Evolutionary conservation across 2,329 filamentous ascomycete species (phyloP), one percentile per base, ranked within the genome.

Genomic region (Aureobasidium sp.): DNA sequence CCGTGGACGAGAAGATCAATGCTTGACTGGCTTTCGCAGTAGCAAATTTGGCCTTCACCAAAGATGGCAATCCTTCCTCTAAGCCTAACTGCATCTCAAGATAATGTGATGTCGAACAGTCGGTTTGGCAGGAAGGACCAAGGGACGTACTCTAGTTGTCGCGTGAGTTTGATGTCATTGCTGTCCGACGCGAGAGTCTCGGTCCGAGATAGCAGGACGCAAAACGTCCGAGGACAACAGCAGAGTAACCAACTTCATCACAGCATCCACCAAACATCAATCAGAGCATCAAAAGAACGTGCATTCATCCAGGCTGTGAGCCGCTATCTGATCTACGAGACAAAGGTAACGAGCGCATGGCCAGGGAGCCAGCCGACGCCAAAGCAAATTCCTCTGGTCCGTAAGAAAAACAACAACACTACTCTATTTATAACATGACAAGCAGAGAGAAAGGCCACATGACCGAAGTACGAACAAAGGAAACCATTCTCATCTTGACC

Each of bases 1-100:
- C 71, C 24, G 74, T 76, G 9, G 70, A 67, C 11, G 76, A 76
- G 65, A 77, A 78, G 9, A 73, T 64, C 27, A 77, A 64, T 56
- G 69, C 69, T 42, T 69, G 65, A 2, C 68, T 67, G 11, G 70
- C 68, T 62, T 72, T 74, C 29, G 75, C 75, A 6, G 70, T 57
- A 8, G 64, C 63, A 60, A 73, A 77, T 62, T 73, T 75, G 48
- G 71, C 67, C 44, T 72, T 70, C 6, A 77, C 74, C 27, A 77
- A 67, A 44, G 48, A 31, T 45, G 64, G 53, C n/a, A 65, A 40
- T 15, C 62, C 49, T 48, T 62, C 59, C 17, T 61, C 27, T 2
- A 65, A 50, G 24, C 60, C 52, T 9, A 65, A 48, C 11, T 62
- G 60, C 63, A 64, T n/a, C n/a, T n/a, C n/a, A n/a, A n/a, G n/a